Evolutionary conservation across 192 early-diverging fungal species (phyloP), one percentile per base, ranked within the genome.

Genomic region (Entomortierella parvispora): DNA sequence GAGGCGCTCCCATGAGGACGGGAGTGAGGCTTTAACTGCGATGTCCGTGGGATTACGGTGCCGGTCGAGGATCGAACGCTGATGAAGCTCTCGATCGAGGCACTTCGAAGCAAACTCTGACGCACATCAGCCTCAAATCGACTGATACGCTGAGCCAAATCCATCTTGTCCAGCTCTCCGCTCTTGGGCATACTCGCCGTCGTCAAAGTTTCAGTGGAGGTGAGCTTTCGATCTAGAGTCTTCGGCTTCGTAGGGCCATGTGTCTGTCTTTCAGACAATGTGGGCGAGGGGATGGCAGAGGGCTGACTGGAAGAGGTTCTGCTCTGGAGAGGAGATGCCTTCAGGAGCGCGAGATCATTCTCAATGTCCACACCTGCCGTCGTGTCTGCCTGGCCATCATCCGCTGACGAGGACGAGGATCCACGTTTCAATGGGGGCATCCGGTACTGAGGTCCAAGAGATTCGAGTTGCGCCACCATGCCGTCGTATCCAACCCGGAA

Each of bases 71-170:
- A 77, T 26, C 74, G 74, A 1, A 64, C 49, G 22, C 74, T 77
- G 40, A 51, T 50, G 37, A 77, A 68, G 31, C 74, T 77, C 18
- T 77, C 74, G 31, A 77, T 64, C 3, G 74, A 77, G 1, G 40
- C 49, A 33, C 40, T 77, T 4, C 66, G 60, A 9, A 68, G 22
- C 0, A 77, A 47, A 28, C 74, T 77, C 42, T 77, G 59, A 31
- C 74, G 74, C n/a, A 77, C 61, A 43, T 77, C 74, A 4, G 74
- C 58, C 32, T 77, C 74, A 53, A 77, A 77, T 45, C 63, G 68
- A 40, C 66, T 77, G 9, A 77, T 62, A 10, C 74, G 47, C 51
- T 77, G 65, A 28, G 68, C 74, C 22, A 77, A 25, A 23, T 77
- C 74, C 61, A 68, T 33, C 55, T 68, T 68, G 0, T 77, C 74